A percentile compares a stretch with the other conserved stretches of the same genome.
phyloP scores from a whole-genome alignment of 768 basidiomycete genomes.

The Hygrocybe coccinea region DNA sequence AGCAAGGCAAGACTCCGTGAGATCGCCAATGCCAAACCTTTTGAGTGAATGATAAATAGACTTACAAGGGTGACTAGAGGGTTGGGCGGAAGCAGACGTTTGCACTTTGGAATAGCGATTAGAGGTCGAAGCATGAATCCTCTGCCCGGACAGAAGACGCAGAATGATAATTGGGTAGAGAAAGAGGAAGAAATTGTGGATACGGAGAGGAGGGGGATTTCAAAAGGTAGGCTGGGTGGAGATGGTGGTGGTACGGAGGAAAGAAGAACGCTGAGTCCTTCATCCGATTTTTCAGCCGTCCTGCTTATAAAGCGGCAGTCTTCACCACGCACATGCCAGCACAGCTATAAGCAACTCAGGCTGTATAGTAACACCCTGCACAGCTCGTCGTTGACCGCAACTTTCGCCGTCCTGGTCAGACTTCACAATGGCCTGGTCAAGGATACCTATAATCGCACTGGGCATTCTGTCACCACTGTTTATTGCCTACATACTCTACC shows the following conservation, averaged over 20 bases:
- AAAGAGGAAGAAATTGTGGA: slow-evolving; percentile 64
- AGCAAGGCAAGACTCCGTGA: background rate
- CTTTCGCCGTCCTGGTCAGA: background rate
- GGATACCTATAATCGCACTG: background rate
- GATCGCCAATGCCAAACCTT: background rate
- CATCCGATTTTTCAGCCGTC: background rate
- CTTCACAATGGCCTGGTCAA: background rate
- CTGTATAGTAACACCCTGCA: background rate
- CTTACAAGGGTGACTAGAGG: slow-evolving; percentile 52
- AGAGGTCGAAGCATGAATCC: slow-evolving; percentile 93
- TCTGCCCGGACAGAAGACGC: slow-evolving; percentile 68
- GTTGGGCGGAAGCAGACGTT: slow-evolving; percentile 48
- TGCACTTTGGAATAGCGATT: slow-evolving; percentile 65
- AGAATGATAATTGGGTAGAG: slow-evolving; percentile 34
- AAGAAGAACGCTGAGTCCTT: background rate
- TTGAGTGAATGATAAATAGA: background rate
- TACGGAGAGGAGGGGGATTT: slow-evolving; percentile 21
- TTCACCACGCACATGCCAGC: too few species aligned
- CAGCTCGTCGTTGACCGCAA: background rate
- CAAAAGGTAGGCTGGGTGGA: background rate
- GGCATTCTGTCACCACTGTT: background rate
- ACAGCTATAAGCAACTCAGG: background rate
- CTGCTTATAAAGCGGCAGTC: background rate
- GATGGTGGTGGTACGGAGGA: slow-evolving; percentile 3
- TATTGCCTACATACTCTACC: background rate